Base-by-base conservation (phyloP, 2,329 filamentous ascomycete species). In the Thielaviopsis euricoi region DNA sequence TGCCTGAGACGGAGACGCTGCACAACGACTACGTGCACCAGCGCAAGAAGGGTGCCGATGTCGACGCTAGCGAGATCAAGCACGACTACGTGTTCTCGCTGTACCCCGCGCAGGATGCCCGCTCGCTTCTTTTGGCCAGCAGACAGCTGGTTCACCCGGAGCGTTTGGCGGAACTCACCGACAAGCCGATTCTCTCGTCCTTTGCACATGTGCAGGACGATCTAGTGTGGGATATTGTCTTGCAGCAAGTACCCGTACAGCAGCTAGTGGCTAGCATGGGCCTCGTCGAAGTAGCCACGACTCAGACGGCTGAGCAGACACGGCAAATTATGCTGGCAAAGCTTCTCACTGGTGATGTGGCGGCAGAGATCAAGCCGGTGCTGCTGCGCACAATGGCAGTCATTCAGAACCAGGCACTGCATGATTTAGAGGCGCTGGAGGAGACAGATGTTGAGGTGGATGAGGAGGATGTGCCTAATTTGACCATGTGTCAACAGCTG, bases 1-100 rank as follows among this genome's bases (percentile, higher is more conserved):
- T 83, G 0, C 73, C 76, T 1, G 69, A 74, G 56, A 72, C 71
- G 0, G 66, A 69, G 0, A 66, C 64, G 4, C 68, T 81, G 58
- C 79, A 82, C 65, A 82, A 82, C 63, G 79, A 82, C 66, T 82
- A 82, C 64, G 67, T 78, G 0, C 79, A 82, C 64, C 69, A 82
- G 10, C 73, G 76, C 57, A 79, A 76, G 64, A 70, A 72, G 29
- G 66, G 67, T 1, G 63, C 65, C 21, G 53, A 55, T 4, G 64
- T 65, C 5, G 58, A 56, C 13, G 61, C 63, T 1, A 62, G 64
- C 1, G 71, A 68, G 21, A 62, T 59, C 49, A 60, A 62, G 5
- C 59, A 55, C 12, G 75, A 78, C 61, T 78, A 76, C 59, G 70
- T 81, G 60, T 72, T 82, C 58, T 79, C 78, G 6, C 67, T 78